These are phyloP conservation scores for Neurospora sp. DNA, from an alignment of 495 filamentous ascomycete species.

Conservation along the genomic window DNA sequence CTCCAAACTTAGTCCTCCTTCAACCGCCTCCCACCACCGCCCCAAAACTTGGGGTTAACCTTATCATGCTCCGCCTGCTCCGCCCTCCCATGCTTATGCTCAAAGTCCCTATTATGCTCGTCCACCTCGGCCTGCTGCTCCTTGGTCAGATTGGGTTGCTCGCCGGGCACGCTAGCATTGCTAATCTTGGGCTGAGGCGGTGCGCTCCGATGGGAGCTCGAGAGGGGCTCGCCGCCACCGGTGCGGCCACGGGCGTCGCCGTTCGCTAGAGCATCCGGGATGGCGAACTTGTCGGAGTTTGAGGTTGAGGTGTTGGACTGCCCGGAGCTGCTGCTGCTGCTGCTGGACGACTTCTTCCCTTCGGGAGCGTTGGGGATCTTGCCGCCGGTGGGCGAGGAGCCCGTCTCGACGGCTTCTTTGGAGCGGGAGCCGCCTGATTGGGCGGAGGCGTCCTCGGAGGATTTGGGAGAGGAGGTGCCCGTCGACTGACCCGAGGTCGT, in stretches of 20 bases:
- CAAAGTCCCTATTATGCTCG: constrained; percentile 41
- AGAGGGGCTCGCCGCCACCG: constrained; percentile 29
- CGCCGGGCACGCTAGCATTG: constrained; percentile 27
- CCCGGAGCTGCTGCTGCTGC: background rate
- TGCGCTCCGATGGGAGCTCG: constrained; percentile 24
- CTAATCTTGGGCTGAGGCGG: constrained; percentile 36
- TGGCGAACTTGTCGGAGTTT: background rate
- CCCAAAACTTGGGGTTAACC: constrained; percentile 42
- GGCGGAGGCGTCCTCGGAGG: constrained; percentile 31
- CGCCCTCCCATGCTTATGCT: constrained; percentile 35
- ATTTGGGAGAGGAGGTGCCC: constrained; percentile 20
- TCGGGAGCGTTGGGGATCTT: background rate
- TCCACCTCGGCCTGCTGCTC: constrained; percentile 42
- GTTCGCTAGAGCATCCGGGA: constrained; percentile 16
- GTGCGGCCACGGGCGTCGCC: constrained; percentile 25
- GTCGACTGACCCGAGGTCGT: constrained; percentile 21
- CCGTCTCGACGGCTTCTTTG: constrained; percentile 27
- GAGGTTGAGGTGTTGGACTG: background rate
- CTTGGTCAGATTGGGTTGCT: constrained; percentile 25
- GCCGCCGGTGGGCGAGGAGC: constrained; percentile 13
- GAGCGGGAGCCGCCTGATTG: constrained; percentile 34
- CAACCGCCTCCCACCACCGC: constrained; percentile 4
- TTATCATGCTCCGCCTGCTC: constrained; percentile 29
- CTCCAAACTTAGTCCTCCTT: background rate
- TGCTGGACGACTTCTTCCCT: background rate